phyloP scores from a whole-genome alignment of 2,329 filamentous ascomycete genomes.

The Bimuria novae-zelandiae region DNA sequence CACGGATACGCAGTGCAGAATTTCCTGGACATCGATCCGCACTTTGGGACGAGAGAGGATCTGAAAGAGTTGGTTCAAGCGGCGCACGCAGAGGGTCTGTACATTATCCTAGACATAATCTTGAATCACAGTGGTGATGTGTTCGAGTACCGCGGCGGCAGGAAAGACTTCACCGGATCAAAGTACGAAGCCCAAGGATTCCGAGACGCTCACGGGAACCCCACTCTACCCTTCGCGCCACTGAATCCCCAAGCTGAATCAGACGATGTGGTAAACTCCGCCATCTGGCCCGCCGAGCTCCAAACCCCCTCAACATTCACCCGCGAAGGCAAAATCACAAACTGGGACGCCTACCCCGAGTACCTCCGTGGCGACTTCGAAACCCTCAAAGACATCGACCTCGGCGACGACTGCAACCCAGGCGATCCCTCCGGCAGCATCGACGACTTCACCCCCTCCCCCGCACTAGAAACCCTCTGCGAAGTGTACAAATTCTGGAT shows the following conservation, averaged over 20 bases:
- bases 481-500: conserved; percentile 31
- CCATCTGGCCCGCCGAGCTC: conserved; percentile 27
- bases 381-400: conserved; percentile 22
- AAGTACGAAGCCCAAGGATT: conserved; percentile 18
- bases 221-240: conserved; percentile 14
- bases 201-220: conserved; percentile 10
- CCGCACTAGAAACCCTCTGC: conserved; percentile 19
- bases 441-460: conserved; percentile 18
- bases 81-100: conserved; percentile 24
- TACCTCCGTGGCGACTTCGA: conserved; percentile 27
- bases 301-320: conserved; percentile 19
- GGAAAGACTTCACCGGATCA: conserved; percentile 12
- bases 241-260: not conserved
- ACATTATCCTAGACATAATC: conserved; percentile 29
- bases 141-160: conserved; percentile 17
- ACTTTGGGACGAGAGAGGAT: conserved; percentile 27
- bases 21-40: conserved; percentile 26
- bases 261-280: conserved; percentile 15
- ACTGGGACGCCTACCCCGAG: conserved; percentile 26
- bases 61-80: conserved; percentile 21
- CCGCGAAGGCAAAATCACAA: conserved; percentile 20
- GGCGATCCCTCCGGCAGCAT: not conserved
- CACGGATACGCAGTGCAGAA: conserved; percentile 29
- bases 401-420: conserved; percentile 12
- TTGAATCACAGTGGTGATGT: conserved; percentile 15